Base-by-base conservation (phyloP, 208 protist species). In the Trypanosoma boissoni region DNA sequence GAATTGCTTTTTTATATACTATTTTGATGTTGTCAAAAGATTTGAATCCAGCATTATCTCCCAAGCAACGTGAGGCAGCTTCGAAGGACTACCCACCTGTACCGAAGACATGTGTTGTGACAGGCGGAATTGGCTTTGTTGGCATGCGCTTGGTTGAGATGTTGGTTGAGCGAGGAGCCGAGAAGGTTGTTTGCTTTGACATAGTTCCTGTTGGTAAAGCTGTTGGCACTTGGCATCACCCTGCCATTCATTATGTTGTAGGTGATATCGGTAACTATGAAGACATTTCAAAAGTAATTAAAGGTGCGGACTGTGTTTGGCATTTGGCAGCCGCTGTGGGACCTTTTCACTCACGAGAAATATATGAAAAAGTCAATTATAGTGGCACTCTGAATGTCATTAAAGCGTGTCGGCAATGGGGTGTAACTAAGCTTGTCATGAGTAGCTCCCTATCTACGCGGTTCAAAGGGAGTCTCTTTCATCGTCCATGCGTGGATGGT, bases 101-200 rank as follows among this genome's bases (percentile, higher is more conserved):
- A 10, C 91, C 91, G n/a, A 88, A 88, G 26, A 55, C 55, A 10
- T 97, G 90, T 61, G 85, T 94, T 32, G 93, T 98, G 8, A 98
- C 96, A 3, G 94, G 96, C 12, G 93, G 94, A 18, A 97, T 85
- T 16, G 96, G 94, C n/a, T 97, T 98, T 72, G 95, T 98, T 0
- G 96, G 96, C 6, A 91, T 83, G 7, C 92, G 96, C 16, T 65
- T 98, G 36, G 92, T 97, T 2, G 94, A 98, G 64, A 98, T 98
- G 96, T 83, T 98, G 3, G 75, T 98, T 0, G 96, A 98, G 71
- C 82, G 95, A 31, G 96, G 94, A 12, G 93, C 94, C 0, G 80
- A 96, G 53, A 73, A 81, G 18, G 93, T 97, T 0, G 75, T 95
- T 1, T 86, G 77, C 71, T 95, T 97, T 66, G 91, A 97, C 59